These are phyloP conservation scores for Mucor indicus DNA, from an alignment of 371 early-diverging fungal genomes.

Conservation along the genomic window DNA sequence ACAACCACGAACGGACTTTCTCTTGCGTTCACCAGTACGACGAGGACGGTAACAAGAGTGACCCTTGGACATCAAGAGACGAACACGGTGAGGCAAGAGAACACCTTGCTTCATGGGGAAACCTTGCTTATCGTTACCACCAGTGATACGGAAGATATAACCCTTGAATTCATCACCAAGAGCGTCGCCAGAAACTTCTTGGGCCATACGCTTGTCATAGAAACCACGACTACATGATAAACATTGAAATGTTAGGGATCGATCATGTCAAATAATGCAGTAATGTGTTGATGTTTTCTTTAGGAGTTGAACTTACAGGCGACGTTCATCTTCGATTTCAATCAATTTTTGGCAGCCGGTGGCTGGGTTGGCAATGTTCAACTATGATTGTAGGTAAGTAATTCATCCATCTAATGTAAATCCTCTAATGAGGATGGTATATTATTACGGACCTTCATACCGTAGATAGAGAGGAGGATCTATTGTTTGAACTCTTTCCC, in stretches of 20 bases:
- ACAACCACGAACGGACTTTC: constrained; percentile 99
- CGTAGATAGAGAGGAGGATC: constrained; percentile 20
- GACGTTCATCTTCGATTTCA: constrained; percentile 97
- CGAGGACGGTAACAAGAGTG: constrained; percentile 99
- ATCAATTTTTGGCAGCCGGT: constrained; percentile 98
- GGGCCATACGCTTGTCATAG: constrained; percentile 97
- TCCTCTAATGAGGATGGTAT: neutral
- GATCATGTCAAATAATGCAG: neutral
- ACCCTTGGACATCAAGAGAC: constrained; percentile 93
- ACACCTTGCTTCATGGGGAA: constrained; percentile 98
- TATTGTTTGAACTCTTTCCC: constrained; percentile 1
- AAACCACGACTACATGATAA: constrained; percentile 77
- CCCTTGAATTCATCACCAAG: constrained; percentile 99
- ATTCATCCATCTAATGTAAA: constrained; percentile 9
- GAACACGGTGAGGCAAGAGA: constrained; percentile 90
- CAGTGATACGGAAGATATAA: constrained; percentile 97
- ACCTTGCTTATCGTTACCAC: constrained; percentile 99
- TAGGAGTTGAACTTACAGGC: constrained; percentile 70
- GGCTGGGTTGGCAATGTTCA: constrained; percentile 99
- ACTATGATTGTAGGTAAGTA: constrained; percentile 45
- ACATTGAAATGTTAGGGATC: neutral
- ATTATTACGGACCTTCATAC: constrained; percentile 17
- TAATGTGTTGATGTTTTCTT: neutral
- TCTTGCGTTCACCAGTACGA: constrained; percentile 97
- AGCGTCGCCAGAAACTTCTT: constrained; percentile 94